phyloP scores from a whole-genome alignment of 2,329 filamentous ascomycete species.

The Tolypocladium capitatum region DNA sequence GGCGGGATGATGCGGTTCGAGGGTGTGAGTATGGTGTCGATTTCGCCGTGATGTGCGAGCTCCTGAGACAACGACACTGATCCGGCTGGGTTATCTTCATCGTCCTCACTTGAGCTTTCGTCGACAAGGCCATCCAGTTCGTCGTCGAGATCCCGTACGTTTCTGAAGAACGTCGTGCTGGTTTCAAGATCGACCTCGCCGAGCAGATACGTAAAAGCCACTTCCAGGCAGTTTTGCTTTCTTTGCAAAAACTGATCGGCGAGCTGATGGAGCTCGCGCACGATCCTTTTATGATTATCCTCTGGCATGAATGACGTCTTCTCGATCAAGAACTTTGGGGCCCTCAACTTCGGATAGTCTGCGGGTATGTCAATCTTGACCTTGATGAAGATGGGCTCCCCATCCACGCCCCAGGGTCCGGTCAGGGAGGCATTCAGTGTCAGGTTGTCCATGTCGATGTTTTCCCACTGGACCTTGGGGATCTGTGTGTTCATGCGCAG shows the following conservation, averaged over 20 bases:
- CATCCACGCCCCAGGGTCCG: constrained; percentile 48
- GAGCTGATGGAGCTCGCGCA: constrained; percentile 42
- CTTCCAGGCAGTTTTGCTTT: constrained; percentile 49
- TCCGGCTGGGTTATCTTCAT: constrained; percentile 39
- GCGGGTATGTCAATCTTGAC: constrained; percentile 46
- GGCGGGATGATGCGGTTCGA: constrained; percentile 42
- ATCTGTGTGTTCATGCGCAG: constrained; percentile 47
- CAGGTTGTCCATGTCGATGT: constrained; percentile 49
- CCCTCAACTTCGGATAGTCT: constrained; percentile 42
- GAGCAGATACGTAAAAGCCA: constrained; percentile 48
- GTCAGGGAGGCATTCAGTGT: constrained; percentile 47
- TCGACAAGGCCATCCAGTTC: constrained; percentile 44
- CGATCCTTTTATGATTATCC: constrained; percentile 36
- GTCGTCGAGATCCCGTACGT: constrained; percentile 49
- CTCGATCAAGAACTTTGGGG: constrained; percentile 46
- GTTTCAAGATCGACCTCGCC: constrained; percentile 48
- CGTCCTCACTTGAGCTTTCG: constrained; percentile 78
- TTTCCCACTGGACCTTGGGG: constrained; percentile 51
- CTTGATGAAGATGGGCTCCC: constrained; percentile 47
- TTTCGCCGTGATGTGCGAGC: constrained; percentile 38
- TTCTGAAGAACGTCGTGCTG: constrained; percentile 49
- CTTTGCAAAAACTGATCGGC: constrained; percentile 40
- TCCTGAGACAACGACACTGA: constrained; percentile 51
- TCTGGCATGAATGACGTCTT: constrained; percentile 50
- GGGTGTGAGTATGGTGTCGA: constrained; percentile 38